phyloP scores from a whole-genome alignment of 1,284 basidiomycete species.

The Cryptococcus jaspeensis region DNA sequence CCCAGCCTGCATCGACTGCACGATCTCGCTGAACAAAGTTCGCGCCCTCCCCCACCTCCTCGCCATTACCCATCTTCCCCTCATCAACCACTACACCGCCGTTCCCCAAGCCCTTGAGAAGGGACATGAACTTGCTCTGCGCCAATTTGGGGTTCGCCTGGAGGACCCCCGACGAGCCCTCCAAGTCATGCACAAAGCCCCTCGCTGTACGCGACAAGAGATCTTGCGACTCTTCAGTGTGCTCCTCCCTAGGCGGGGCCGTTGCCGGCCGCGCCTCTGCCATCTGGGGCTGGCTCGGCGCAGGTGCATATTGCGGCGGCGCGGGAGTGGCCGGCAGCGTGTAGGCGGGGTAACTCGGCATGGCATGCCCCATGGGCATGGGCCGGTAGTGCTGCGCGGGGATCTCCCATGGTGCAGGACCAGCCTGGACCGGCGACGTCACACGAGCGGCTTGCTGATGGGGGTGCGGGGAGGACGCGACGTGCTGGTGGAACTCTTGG shows the following conservation, averaged over 20 bases:
- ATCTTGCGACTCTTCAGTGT: constrained; percentile 54
- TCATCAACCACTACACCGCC: constrained; percentile 77
- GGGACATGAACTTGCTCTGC: constrained; percentile 79
- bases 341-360: neutral
- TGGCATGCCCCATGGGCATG: neutral
- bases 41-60: constrained; percentile 44
- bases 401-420: constrained; percentile 16
- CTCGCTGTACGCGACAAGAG: constrained; percentile 74
- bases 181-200: constrained; percentile 66
- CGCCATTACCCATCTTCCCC: constrained; percentile 32
- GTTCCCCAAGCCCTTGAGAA: constrained; percentile 84
- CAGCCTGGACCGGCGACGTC: neutral
- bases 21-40: constrained; percentile 42
- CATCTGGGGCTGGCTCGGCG: neutral
- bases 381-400: neutral
- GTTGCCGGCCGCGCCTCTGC: neutral
- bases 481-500: constrained; percentile 20
- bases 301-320: constrained; percentile 3
- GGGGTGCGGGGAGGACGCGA: neutral
- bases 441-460: neutral
- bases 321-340: neutral
- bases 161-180: constrained; percentile 40
- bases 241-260: neutral
- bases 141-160: constrained; percentile 80
- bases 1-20: constrained; percentile 14